Evolutionary conservation across 805 yeast genomes (phyloP).

Genomic region (Ogataea populi-albae): DNA sequence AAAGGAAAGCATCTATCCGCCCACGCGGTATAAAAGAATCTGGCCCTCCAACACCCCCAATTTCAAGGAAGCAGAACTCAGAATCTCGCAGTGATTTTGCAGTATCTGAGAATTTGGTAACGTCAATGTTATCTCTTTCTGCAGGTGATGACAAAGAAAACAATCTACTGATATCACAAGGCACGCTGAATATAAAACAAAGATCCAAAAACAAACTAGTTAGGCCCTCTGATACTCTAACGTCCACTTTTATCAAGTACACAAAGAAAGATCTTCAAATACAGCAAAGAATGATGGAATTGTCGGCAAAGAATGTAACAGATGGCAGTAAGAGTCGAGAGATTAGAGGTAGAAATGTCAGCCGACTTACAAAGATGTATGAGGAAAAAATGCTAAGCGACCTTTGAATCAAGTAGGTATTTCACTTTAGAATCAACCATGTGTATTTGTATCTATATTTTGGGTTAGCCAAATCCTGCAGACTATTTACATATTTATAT

Average conservation of each 20-base stretch:
- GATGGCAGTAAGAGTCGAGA: slow-evolving; percentile 21
- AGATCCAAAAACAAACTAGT: slow-evolving; percentile 18
- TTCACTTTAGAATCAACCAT: too few relatives aligned
- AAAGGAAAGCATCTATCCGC: slow-evolving; percentile 8
- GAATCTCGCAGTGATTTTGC: slow-evolving; percentile 4
- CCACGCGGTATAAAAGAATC: slow-evolving; percentile 9
- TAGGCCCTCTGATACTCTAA: slow-evolving; percentile 25
- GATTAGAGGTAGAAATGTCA: slow-evolving; percentile 51
- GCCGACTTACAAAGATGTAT: slow-evolving; percentile 47
- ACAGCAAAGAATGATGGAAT: slow-evolving; percentile 16
- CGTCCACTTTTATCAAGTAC: slow-evolving; percentile 28
- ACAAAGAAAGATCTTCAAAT: slow-evolving; percentile 31
- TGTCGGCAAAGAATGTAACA: slow-evolving; percentile 2
- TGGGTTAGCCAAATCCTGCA: too few relatives aligned
- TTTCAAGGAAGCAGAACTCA: slow-evolving; percentile 5
- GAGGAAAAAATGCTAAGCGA: slow-evolving; percentile 40
- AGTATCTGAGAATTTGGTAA: not conserved
- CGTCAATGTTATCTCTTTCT: not conserved
- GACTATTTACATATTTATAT: not conserved
- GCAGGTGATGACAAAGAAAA: slow-evolving; percentile 14
- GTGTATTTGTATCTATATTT: too few relatives aligned
- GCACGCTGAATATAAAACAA: slow-evolving; percentile 4
- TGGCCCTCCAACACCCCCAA: slow-evolving; percentile 27
- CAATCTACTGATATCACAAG: not conserved
- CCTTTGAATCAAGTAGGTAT: too few relatives aligned